Percentiles rank a stretch among this genome's conserved stretches.
phyloP scores from a whole-genome alignment of 352 stramenopile genomes.

The Globisporangium mamillatum region DNA sequence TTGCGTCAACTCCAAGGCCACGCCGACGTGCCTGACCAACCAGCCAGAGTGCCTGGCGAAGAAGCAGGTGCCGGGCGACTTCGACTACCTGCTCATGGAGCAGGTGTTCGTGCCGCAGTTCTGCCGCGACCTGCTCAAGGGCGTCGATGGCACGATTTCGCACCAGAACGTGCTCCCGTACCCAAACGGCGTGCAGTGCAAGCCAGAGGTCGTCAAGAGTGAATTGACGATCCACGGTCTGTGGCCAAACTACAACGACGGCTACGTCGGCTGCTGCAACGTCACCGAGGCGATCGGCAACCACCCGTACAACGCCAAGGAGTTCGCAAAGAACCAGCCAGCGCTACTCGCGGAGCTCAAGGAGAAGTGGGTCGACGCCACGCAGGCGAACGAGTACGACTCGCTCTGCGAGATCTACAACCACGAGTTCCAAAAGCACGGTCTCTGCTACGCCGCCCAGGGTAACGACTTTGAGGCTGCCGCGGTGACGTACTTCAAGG shows the following conservation, averaged over 20 bases:
- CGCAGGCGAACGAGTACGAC: conserved; percentile 22
- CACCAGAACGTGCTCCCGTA: conserved; percentile 74
- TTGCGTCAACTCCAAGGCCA: conserved; percentile 56
- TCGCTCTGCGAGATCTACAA: conserved; percentile 81
- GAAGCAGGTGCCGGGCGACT: conserved; percentile 65
- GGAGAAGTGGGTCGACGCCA: conserved; percentile 53
- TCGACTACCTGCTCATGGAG: conserved; percentile 77
- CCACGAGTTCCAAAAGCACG: conserved; percentile 88
- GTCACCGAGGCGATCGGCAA: conserved; percentile 46
- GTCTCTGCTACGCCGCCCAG: conserved; percentile 66
- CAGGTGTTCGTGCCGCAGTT: conserved; percentile 82
- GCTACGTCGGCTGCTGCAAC: conserved; percentile 73
- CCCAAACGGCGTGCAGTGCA: conserved; percentile 52
- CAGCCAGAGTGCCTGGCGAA: conserved; percentile 55
- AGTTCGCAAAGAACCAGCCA: conserved; percentile 49
- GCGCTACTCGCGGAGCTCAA: conserved; percentile 50
- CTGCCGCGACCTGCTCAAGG: conserved; percentile 71
- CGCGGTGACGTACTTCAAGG: conserved; percentile 20
- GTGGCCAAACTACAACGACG: conserved; percentile 77
- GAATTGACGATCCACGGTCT: conserved; percentile 75
- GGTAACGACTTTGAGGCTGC: conserved; percentile 17
- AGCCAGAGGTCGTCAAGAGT: conserved; percentile 39
- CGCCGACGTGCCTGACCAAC: conserved; percentile 57
- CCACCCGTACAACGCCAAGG: conserved; percentile 47
- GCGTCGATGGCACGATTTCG: conserved; percentile 73